Percentiles rank a stretch among this genome's conserved stretches.
These are phyloP conservation scores for Curvularia sp. DNA, from an alignment of 2,329 filamentous ascomycete genomes.

Conservation along the genomic window DNA sequence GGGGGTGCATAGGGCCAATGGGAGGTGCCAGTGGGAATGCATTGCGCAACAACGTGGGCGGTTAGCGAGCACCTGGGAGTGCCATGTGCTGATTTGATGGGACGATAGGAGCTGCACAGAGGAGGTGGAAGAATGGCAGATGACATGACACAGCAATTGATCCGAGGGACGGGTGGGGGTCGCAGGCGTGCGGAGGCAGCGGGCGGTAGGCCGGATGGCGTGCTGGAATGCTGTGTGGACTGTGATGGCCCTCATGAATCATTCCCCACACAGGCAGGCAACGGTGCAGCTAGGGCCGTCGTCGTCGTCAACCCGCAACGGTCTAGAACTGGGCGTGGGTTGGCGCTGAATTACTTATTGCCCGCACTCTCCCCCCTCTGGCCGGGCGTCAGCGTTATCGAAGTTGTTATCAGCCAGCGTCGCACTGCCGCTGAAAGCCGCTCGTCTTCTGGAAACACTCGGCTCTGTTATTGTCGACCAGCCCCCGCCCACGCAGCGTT, in stretches of 20 bases:
- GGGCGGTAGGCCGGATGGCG: constrained; percentile 36
- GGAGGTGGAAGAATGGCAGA: neutral
- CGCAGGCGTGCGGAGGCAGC: constrained; percentile 20
- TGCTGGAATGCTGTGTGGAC: constrained; percentile 31
- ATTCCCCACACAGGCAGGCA: constrained; percentile 32
- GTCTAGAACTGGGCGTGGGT: constrained; percentile 35
- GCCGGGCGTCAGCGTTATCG: neutral
- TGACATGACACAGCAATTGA: constrained; percentile 22
- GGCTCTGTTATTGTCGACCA: constrained; percentile 35
- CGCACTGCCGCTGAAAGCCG: constrained; percentile 42
- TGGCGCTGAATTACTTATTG: constrained; percentile 34
- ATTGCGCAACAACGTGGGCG: constrained; percentile 32
- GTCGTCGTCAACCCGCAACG: constrained; percentile 31
- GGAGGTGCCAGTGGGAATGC: constrained; percentile 22
- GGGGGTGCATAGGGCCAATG: neutral
- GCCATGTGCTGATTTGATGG: constrained; percentile 30
- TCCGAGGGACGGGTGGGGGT: constrained; percentile 25
- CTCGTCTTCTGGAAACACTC: constrained; percentile 38
- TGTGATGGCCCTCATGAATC: constrained; percentile 41
- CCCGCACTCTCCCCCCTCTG: constrained; percentile 22
- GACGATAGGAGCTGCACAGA: neutral
- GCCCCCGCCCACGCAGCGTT: constrained; percentile 30
- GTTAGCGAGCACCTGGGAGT: constrained; percentile 2
- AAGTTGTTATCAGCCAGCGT: constrained; percentile 19
- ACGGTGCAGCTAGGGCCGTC: constrained; percentile 26